Evolutionary conservation across 2,329 filamentous ascomycete genomes (phyloP).

Genomic region (Hyphodiscus sp.): DNA sequence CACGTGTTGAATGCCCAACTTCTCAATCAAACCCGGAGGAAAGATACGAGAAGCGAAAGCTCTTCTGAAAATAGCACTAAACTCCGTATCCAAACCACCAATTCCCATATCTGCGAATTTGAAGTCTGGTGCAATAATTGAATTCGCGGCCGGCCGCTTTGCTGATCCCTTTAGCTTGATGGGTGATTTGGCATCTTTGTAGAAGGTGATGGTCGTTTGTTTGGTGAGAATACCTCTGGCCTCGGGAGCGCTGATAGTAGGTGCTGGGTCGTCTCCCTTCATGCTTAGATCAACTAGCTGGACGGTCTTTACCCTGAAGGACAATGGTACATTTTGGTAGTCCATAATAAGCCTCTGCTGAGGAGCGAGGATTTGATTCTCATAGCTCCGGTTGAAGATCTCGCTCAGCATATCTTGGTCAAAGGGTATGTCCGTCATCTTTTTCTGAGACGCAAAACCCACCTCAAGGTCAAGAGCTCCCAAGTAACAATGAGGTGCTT

Average conservation of each 20-base stretch:
- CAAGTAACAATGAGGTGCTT: slow-evolving; percentile 65
- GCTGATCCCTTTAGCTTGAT: slow-evolving; percentile 84
- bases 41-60: slow-evolving; percentile 96
- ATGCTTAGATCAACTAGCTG: slow-evolving; percentile 73
- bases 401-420: slow-evolving; percentile 70
- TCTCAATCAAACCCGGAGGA: slow-evolving; percentile 81
- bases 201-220: slow-evolving; percentile 76
- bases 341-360: slow-evolving; percentile 84
- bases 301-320: slow-evolving; percentile 73
- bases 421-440: slow-evolving; percentile 66
- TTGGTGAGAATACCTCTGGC: slow-evolving; percentile 74
- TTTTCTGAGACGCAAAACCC: slow-evolving; percentile 70
- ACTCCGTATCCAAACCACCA: slow-evolving; percentile 87
- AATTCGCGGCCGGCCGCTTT: slow-evolving; percentile 75
- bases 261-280: slow-evolving; percentile 53
- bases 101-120: slow-evolving; percentile 99
- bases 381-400: slow-evolving; percentile 52
- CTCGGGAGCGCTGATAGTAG: slow-evolving; percentile 48
- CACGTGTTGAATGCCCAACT: slow-evolving; percentile 92
- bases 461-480: slow-evolving; percentile 78
- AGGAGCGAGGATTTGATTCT: slow-evolving; percentile 83
- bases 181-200: slow-evolving; percentile 70
- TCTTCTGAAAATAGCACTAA: slow-evolving; percentile 90
- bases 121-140: slow-evolving; percentile 91
- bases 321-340: slow-evolving; percentile 69